A percentile compares a stretch with the other conserved stretches of the same genome.
phyloP scores from a whole-genome alignment of 345 rosid species.

The Laguncularia racemosa region DNA sequence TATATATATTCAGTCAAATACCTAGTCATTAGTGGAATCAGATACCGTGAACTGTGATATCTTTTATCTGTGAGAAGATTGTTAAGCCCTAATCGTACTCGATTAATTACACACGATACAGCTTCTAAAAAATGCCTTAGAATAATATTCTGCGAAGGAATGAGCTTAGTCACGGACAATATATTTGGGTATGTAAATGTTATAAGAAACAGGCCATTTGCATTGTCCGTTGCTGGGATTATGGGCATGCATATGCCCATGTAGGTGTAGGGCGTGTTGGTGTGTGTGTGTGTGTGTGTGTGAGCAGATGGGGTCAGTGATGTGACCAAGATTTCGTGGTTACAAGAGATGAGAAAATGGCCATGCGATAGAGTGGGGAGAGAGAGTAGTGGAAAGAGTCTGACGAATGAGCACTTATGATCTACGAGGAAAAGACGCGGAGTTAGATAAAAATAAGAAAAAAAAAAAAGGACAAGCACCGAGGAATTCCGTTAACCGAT shows the following conservation, averaged over 20 bases:
- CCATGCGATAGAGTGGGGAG: conserved; percentile 10
- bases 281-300: not conserved
- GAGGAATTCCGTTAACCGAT: too few species aligned
- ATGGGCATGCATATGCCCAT: conserved; percentile 6
- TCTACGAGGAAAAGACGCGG: too few species aligned
- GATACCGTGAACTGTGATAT: too few species aligned
- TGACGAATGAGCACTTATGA: too few species aligned
- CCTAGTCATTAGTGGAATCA: too few species aligned
- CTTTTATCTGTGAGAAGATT: too few species aligned
- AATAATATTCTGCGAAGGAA: not conserved
- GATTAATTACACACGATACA: too few species aligned
- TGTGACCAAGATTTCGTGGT: conserved; percentile 17
- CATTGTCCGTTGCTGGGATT: not conserved
- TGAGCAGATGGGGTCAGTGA: conserved; percentile 6
- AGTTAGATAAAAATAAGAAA: too few species aligned
- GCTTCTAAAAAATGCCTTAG: not conserved
- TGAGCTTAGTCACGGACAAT: not conserved
- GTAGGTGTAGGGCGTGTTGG: not conserved
- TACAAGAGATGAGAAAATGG: conserved; percentile 4
- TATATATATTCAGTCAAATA: too few species aligned
- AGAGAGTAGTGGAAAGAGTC: conserved; percentile 16
- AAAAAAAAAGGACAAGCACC: too few species aligned
- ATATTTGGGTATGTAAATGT: not conserved
- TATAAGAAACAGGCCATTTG: conserved; percentile 2
- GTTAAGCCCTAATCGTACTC: too few species aligned